Conservation (phyloP, 2,329 filamentous ascomycete species). For the Sclerotinia spermophila region DNA sequence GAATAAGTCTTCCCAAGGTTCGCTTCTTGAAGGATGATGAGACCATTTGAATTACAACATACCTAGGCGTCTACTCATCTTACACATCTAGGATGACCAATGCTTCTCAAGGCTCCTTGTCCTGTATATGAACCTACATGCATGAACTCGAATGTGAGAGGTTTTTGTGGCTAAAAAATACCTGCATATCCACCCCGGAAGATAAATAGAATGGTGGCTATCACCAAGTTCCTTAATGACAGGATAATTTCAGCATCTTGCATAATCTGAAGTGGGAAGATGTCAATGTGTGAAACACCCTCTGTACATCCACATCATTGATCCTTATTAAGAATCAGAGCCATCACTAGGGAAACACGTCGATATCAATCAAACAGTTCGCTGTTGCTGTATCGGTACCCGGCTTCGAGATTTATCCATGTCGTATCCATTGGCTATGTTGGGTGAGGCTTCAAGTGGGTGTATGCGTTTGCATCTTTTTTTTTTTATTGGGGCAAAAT, state of each 20-base stretch:
- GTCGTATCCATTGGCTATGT: slow-evolving; percentile 2
- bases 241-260: background rate
- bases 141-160: slow-evolving; percentile 17
- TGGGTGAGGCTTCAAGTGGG: slow-evolving; percentile 15
- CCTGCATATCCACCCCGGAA: background rate
- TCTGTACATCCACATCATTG: slow-evolving; percentile 14
- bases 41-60: background rate
- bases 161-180: slow-evolving; percentile 5
- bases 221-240: background rate
- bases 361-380: slow-evolving; percentile 16
- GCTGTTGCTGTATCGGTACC: slow-evolving; percentile 11
- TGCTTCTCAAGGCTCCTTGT: background rate
- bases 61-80: background rate
- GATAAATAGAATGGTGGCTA: background rate
- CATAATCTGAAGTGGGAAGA: slow-evolving; percentile 8
- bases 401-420: background rate
- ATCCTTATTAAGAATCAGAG: slow-evolving; percentile 7
- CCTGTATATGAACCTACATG: slow-evolving; percentile 16
- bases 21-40: background rate
- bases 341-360: slow-evolving; percentile 18
- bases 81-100: slow-evolving; percentile 4
- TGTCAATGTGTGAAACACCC: slow-evolving; percentile 5
- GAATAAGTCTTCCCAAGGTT: background rate
- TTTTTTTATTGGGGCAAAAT: slow-evolving; percentile 20
- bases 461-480: slow-evolving; percentile 20